Percentiles rank a stretch among this genome's conserved stretches.
Evolutionary conservation across 2,329 filamentous ascomycete genomes (phyloP).

Genomic region (Xylaria digitata): DNA sequence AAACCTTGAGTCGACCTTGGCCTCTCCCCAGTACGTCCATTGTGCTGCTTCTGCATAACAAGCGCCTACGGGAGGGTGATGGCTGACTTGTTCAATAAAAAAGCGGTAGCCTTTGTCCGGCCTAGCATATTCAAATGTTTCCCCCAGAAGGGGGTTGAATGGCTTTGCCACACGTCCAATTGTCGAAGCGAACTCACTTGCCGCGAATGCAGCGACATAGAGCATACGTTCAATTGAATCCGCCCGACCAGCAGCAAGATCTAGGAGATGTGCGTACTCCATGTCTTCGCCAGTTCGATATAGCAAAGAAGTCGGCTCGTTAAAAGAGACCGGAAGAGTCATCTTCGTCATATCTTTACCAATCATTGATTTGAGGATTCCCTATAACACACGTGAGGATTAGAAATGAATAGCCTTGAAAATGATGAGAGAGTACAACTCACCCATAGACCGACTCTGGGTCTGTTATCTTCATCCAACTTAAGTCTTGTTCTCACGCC

Average conservation of each 20-base stretch:
- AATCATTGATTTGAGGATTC: conserved; percentile 98
- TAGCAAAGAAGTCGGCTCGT: conserved; percentile 94
- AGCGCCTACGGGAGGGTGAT: conserved; percentile 94
- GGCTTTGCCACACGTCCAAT: conserved; percentile 97
- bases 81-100: conserved; percentile 98
- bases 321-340: conserved; percentile 98
- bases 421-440: conserved; percentile 49
- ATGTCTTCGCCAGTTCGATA: conserved; percentile 97
- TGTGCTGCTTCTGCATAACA: conserved; percentile 91
- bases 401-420: neutral
- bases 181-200: conserved; percentile 95
- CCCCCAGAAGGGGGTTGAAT: conserved; percentile 95
- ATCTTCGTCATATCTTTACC: conserved; percentile 99
- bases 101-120: conserved; percentile 98
- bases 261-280: conserved; percentile 94
- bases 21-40: conserved; percentile 98
- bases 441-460: conserved; percentile 97
- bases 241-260: conserved; percentile 83
- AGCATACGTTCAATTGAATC: conserved; percentile 93
- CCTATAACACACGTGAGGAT: conserved; percentile 62
- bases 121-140: conserved; percentile 95
- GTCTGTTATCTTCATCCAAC: conserved; percentile 90
- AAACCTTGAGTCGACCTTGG: conserved; percentile 94
- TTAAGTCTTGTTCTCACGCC: conserved; percentile 82
- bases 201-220: conserved; percentile 95